Evolutionary conservation across 2,329 filamentous ascomycete genomes (phyloP), one percentile per base, ranked within the genome.

Genomic region (Drechslerella dactyloides): DNA sequence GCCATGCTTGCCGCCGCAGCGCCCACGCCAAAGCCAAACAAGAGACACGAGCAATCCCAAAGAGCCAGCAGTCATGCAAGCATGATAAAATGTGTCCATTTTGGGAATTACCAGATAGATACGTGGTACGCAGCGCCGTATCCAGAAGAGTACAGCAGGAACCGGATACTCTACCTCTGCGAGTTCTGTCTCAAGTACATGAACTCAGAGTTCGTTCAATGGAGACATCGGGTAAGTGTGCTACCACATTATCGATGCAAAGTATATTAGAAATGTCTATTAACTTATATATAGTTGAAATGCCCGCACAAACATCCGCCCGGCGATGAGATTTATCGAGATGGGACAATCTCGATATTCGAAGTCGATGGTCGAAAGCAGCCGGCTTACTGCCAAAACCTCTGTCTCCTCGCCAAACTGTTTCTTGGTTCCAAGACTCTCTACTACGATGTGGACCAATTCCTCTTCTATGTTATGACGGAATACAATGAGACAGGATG

Each of bases 111-210:
- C 84, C 94, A 99, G 80, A 99, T 99, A 76, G 94, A 99, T 79
- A 99, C 94, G 1, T 97, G 94, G 93, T 97, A 99, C 81, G 93
- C 94, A 30, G 94, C 94, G 42, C 96, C 94, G 11, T 99, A 99
- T 78, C 94, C 94, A 0, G 94, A 97, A 79, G 94, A 99, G 80
- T 99, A 99, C 82, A 97, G 92, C 79, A 88, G 93, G 74, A 97
- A 99, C 78, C 89, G 91, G 30, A 90, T 96, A 40, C 85, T 99
- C n/a, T 97, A 96, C 80, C 97, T 99, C 74, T 99, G 94, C 83
- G 96, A 99, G 80, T 99, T 97, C 80, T 99, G 94, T 79, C 84
- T 99, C 70, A 99, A 97, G 81, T 99, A 99, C 82, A 97, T 99
- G 92, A 96, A 96, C 80, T 97, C 94, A 17, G 93, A 97, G 79